phyloP scores from a whole-genome alignment of 768 basidiomycete genomes.

The Lactarius vividus region DNA sequence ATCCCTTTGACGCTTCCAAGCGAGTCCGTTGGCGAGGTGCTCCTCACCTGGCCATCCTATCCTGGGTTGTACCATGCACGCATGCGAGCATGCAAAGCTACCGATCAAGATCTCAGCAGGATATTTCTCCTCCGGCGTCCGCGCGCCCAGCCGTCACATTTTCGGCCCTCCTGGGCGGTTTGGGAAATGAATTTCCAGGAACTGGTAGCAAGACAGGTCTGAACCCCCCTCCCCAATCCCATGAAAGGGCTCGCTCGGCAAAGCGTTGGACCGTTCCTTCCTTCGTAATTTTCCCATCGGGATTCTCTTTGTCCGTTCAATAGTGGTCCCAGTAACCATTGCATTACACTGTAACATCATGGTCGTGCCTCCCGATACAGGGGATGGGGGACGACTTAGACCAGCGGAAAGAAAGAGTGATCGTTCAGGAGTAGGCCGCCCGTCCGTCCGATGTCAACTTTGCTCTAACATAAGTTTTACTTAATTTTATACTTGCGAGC shows the following conservation, averaged over 20 bases:
- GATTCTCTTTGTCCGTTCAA: neutral
- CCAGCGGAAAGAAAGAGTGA: neutral
- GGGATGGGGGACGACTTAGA: neutral
- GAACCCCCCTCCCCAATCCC: neutral
- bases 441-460: neutral
- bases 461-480: constrained; percentile 6
- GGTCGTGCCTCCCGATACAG: constrained; percentile 11
- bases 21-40: neutral
- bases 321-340: neutral
- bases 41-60: neutral
- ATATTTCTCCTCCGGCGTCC: neutral
- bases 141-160: neutral
- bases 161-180: neutral
- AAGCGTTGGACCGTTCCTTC: neutral
- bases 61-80: neutral
- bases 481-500: neutral
- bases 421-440: neutral
- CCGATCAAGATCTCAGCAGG: neutral
- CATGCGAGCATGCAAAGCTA: neutral
- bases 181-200: constrained; percentile 12
- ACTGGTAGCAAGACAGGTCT: neutral
- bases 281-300: constrained; percentile 1
- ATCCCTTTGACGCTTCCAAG: constrained; percentile 5
- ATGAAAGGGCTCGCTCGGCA: neutral
- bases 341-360: neutral